Percentiles rank a stretch among this genome's conserved stretches.
phyloP scores from a whole-genome alignment of 768 basidiomycete genomes.

The Suillus lakei region DNA sequence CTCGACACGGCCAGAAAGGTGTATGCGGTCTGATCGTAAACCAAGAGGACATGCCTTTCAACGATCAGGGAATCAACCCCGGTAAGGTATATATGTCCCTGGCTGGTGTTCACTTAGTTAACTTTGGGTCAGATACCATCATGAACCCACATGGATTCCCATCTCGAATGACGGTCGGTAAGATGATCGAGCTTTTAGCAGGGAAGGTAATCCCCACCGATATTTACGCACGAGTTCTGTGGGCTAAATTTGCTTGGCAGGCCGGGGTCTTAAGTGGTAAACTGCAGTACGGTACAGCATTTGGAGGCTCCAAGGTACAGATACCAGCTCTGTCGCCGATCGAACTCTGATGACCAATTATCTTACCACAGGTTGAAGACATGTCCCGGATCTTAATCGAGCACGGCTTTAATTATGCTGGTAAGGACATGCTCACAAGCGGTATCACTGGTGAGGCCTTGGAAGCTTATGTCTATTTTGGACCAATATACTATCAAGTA shows the following conservation, averaged over 20 bases:
- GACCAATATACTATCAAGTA: conserved; percentile 97
- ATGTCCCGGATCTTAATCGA: conserved; percentile 97
- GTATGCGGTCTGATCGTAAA: conserved; percentile 99
- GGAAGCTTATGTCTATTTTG: conserved; percentile 98
- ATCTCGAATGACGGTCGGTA: conserved; percentile 98
- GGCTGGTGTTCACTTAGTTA: conserved; percentile 17
- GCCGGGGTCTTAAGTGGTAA: conserved; percentile 91
- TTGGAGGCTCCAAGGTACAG: conserved; percentile 92
- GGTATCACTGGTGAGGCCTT: conserved; percentile 97
- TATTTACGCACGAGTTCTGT: neutral
- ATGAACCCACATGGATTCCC: conserved; percentile 99
- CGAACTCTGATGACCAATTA: conserved; percentile 14
- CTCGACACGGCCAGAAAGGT: conserved; percentile 97
- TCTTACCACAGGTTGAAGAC: conserved; percentile 76
- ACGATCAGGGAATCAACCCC: conserved; percentile 94
- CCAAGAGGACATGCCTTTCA: conserved; percentile 99
- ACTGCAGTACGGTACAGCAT: conserved; percentile 93
- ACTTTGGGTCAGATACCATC: conserved; percentile 77
- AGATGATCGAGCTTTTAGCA: conserved; percentile 98
- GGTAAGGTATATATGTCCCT: conserved; percentile 50
- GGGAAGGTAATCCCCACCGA: conserved; percentile 68
- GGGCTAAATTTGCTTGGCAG: conserved; percentile 40
- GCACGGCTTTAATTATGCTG: conserved; percentile 94
- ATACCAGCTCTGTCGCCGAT: conserved; percentile 4
- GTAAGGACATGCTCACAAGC: conserved; percentile 99